A percentile compares a stretch with the other conserved stretches of the same genome.
Evolutionary conservation across 805 yeast genomes (phyloP).

Genomic region (Millerozyma miso): DNA sequence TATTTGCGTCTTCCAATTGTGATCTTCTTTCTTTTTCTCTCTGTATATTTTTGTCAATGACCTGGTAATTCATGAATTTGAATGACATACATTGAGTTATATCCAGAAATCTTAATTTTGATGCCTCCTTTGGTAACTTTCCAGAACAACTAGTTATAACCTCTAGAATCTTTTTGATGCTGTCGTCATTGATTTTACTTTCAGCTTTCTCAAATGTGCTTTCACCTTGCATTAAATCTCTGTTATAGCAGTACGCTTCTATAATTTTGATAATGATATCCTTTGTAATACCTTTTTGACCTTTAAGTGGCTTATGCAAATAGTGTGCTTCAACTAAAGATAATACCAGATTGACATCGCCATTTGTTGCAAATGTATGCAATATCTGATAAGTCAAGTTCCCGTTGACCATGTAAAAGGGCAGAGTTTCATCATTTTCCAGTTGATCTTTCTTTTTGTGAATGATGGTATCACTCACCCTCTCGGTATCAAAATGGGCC

Average conservation of each 20-base stretch:
- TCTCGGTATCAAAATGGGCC: slow-evolving; percentile 18
- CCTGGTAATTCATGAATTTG: slow-evolving; percentile 23
- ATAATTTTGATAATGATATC: slow-evolving; percentile 30
- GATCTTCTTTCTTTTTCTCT: slow-evolving; percentile 5
- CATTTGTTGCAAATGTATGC: slow-evolving; percentile 28
- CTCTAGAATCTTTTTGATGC: slow-evolving; percentile 27
- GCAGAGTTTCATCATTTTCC: not conserved
- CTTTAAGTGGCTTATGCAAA: slow-evolving; percentile 26
- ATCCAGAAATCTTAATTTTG: slow-evolving; percentile 21
- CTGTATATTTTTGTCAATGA: slow-evolving; percentile 22
- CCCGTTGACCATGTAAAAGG: slow-evolving; percentile 15
- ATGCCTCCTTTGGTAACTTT: slow-evolving; percentile 10
- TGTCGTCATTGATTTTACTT: slow-evolving; percentile 15
- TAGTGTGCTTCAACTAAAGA: slow-evolving; percentile 33
- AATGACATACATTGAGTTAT: slow-evolving; percentile 25
- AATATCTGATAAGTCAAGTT: slow-evolving; percentile 22
- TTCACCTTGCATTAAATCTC: slow-evolving; percentile 2
- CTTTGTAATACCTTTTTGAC: slow-evolving; percentile 30
- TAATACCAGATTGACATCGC: slow-evolving; percentile 34
- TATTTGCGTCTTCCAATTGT: slow-evolving; percentile 8
- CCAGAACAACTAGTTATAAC: slow-evolving; percentile 24
- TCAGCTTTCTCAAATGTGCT: slow-evolving; percentile 8
- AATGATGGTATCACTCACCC: slow-evolving; percentile 22
- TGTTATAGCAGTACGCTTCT: slow-evolving; percentile 31
- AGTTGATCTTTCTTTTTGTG: slow-evolving; percentile 9